Evolutionary conservation across 148 eudicot species (phyloP).

Genomic region (Rhododendron molle): DNA sequence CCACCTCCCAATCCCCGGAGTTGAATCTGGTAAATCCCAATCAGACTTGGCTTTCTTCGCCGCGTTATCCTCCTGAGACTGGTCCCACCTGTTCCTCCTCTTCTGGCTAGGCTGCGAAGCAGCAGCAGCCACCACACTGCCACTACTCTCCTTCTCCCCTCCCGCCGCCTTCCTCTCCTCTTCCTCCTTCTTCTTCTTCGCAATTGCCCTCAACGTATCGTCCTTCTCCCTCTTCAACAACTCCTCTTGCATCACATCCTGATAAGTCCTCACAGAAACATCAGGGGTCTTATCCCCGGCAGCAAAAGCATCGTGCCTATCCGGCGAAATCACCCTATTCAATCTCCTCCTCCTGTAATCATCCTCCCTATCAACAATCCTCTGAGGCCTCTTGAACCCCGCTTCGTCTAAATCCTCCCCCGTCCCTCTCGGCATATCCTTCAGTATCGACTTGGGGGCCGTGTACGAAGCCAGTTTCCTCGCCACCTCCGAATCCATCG

Average conservation of each 20-base stretch:
- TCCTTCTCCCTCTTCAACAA: slow-evolving; percentile 70
- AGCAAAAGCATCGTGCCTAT: slow-evolving; percentile 75
- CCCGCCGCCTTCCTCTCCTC: slow-evolving; percentile 44
- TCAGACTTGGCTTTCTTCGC: slow-evolving; percentile 84
- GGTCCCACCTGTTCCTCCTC: slow-evolving; percentile 96
- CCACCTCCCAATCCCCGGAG: slow-evolving; percentile 93
- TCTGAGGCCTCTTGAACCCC: slow-evolving; percentile 58
- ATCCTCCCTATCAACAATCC: slow-evolving; percentile 83
- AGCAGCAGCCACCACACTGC: slow-evolving; percentile 15
- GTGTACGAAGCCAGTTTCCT: slow-evolving; percentile 70
- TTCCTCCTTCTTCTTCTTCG: slow-evolving; percentile 67
- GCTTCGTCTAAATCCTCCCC: slow-evolving; percentile 49
- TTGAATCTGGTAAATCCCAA: slow-evolving; percentile 95
- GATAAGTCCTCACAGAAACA: slow-evolving; percentile 65
- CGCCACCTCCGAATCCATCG: slow-evolving; percentile 55
- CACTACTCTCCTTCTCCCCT: slow-evolving; percentile 40
- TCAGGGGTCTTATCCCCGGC: slow-evolving; percentile 88
- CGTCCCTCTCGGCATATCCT: slow-evolving; percentile 54
- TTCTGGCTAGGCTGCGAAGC: slow-evolving; percentile 34
- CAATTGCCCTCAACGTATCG: slow-evolving; percentile 56
- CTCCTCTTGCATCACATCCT: slow-evolving; percentile 83
- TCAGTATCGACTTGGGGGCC: slow-evolving; percentile 68
- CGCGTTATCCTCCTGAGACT: slow-evolving; percentile 54
- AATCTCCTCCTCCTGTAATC: slow-evolving; percentile 69
- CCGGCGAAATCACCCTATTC: slow-evolving; percentile 66